These are phyloP conservation scores for Fusarium sp. DNA, from an alignment of 2,329 filamentous ascomycete species.

Conservation along the genomic window DNA sequence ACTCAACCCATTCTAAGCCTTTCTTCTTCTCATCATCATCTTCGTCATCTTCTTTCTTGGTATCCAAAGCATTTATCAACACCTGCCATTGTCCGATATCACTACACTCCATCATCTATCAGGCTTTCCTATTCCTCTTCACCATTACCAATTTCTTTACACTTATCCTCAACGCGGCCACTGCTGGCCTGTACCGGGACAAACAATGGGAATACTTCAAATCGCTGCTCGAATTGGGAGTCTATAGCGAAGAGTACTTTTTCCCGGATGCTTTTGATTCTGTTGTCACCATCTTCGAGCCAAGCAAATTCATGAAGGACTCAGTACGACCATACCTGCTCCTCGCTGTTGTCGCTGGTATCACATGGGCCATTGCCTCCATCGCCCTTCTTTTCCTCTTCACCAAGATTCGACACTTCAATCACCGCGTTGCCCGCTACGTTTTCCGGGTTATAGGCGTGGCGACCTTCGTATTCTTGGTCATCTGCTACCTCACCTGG, in stretches of 20 bases:
- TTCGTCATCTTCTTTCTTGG: neutral
- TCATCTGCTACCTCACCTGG: slow-evolving; percentile 17
- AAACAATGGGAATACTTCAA: neutral
- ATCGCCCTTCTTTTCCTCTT: slow-evolving; percentile 26
- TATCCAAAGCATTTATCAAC: neutral
- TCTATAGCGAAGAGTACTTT: too few relatives aligned
- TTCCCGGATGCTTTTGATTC: neutral
- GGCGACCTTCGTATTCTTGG: slow-evolving; percentile 33
- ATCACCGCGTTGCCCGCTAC: slow-evolving; percentile 27
- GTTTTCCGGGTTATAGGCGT: slow-evolving; percentile 39
- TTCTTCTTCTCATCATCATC: slow-evolving; percentile 8
- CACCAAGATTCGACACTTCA: neutral
- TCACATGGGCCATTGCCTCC: slow-evolving; percentile 16
- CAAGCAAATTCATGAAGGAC: neutral
- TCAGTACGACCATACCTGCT: slow-evolving; percentile 31
- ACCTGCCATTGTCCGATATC: neutral
- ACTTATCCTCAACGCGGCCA: slow-evolving; percentile 23
- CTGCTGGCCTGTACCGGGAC: neutral
- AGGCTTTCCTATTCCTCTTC: slow-evolving; percentile 33
- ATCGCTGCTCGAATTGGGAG: too few relatives aligned
- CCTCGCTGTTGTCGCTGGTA: slow-evolving; percentile 20
- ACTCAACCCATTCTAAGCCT: neutral
- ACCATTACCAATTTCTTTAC: slow-evolving; percentile 35
- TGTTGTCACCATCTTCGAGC: neutral
- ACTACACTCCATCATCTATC: neutral